phyloP scores from a whole-genome alignment of 805 yeast species.

The Candida palmyrensis region DNA sequence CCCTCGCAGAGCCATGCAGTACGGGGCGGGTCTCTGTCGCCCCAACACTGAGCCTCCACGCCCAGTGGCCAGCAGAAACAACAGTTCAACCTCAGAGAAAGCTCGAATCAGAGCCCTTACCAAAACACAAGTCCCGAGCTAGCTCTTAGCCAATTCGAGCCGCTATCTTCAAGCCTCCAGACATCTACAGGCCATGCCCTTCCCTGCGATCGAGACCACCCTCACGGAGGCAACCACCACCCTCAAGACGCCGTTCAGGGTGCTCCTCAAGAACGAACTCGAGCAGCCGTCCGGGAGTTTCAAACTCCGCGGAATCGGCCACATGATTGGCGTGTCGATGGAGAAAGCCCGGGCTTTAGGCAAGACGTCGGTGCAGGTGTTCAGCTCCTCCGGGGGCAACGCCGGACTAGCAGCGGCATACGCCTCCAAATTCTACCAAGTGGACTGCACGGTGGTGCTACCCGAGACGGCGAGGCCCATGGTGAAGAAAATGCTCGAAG shows the following conservation, averaged over 20 bases:
- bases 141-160: too few species aligned
- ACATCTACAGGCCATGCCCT: too few species aligned
- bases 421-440: constrained; percentile 32
- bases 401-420: constrained; percentile 54
- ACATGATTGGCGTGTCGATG: constrained; percentile 34
- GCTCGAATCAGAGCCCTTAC: background rate
- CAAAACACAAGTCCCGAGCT: too few species aligned
- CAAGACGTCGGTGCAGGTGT: constrained; percentile 17
- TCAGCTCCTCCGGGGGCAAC: constrained; percentile 53
- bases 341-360: constrained; percentile 16
- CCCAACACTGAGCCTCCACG: too few species aligned
- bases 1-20: too few species aligned
- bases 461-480: constrained; percentile 45
- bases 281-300: constrained; percentile 56
- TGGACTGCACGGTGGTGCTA: constrained; percentile 56
- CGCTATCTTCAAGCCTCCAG: too few species aligned
- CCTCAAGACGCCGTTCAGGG: constrained; percentile 21
- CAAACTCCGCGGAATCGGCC: constrained; percentile 52
- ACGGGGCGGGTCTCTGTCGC: too few species aligned
- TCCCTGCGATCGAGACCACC: constrained; percentile 30
- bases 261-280: constrained; percentile 45
- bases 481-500: constrained; percentile 41
- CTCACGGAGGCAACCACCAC: constrained; percentile 32
- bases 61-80: too few species aligned
- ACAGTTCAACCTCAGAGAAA: background rate